Percentiles rank a stretch among this genome's conserved stretches.
These are phyloP conservation scores for Jimgerdemannia flammicorona DNA, from an alignment of 192 early-diverging fungal genomes.

Conservation along the genomic window DNA sequence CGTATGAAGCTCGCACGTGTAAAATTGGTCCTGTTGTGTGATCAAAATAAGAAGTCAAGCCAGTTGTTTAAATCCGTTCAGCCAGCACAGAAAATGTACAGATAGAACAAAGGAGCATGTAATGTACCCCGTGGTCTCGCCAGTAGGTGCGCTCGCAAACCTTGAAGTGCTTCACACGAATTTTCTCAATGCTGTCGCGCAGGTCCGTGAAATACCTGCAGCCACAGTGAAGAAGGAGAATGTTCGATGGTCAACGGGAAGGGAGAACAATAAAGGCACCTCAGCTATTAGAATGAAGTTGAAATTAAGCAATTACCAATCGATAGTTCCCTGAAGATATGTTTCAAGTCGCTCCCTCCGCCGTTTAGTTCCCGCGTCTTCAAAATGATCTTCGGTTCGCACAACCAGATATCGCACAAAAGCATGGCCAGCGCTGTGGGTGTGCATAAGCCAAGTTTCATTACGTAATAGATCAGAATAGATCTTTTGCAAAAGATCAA, in stretches of 20 bases:
- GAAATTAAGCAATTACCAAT: neutral
- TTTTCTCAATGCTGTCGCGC: neutral
- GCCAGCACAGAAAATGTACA: neutral
- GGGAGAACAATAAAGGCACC: neutral
- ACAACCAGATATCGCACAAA: neutral
- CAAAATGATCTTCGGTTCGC: neutral
- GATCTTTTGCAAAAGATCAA: too few relatives aligned
- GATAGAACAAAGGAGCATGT: neutral
- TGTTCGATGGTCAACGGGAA: too few relatives aligned
- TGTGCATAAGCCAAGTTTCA: too few relatives aligned
- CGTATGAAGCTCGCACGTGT: neutral
- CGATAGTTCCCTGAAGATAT: neutral
- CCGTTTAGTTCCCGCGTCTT: neutral
- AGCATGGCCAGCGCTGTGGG: neutral
- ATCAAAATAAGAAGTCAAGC: neutral
- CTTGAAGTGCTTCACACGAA: neutral
- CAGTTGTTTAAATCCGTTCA: neutral
- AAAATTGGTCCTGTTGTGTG: neutral
- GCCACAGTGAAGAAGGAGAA: neutral
- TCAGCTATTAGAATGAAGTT: neutral
- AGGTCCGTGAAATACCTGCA: neutral
- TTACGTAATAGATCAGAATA: too few relatives aligned
- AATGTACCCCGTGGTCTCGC: neutral
- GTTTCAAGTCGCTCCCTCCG: neutral
- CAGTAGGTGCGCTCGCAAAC: neutral